Base-by-base conservation (phyloP, 805 yeast species). In the Ogataea allantospora region DNA sequence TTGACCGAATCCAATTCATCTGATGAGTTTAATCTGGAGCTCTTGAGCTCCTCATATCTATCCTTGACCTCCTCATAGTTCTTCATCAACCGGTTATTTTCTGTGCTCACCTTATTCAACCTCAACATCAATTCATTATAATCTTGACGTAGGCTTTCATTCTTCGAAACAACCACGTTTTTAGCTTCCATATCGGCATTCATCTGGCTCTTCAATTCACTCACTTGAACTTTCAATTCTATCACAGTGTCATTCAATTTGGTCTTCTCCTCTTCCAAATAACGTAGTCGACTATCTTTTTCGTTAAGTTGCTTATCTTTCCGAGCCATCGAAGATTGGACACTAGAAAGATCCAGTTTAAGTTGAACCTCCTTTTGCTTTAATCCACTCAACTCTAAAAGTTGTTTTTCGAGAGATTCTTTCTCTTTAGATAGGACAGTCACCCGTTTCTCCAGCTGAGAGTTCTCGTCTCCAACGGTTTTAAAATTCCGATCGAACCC, bases 1-100 rank as follows among this genome's bases (percentile, higher is more conserved):
- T 74, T 80, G 42, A 77, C 51, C 0, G 67, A 48, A 26, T 74
- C 80, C 7, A 69, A 64, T 40, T 70, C 73, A 17, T 68, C 75
- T 34, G 49, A 49, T 2, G 59, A 46, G 7, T 40, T 43, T 8
- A 37, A 19, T 41, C 54, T 63, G 12, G 50, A 35, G 28, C 53
- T 60, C 19, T 58, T 57, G n/a, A 60, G 50, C 29, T 68, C 68
- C 32, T 57, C 61, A 39, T 58, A 62, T 35, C 68, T 69, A 26
- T 58, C 62, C 27, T 62, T 65, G 15, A 67, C 40, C 24, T 62
- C 68, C 20, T 69, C 75, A 9, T 67, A 53, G 21, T 67, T 67
- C 21, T 63, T 66, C 10, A 51, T 44, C 18, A 70, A 48, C 24
- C 59, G 60, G 38, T 71, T 72, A 36, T 68, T 71, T 24, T 65